Base-by-base conservation (phyloP, 805 yeast genomes). In the Zygosaccharomyces bisporus region DNA sequence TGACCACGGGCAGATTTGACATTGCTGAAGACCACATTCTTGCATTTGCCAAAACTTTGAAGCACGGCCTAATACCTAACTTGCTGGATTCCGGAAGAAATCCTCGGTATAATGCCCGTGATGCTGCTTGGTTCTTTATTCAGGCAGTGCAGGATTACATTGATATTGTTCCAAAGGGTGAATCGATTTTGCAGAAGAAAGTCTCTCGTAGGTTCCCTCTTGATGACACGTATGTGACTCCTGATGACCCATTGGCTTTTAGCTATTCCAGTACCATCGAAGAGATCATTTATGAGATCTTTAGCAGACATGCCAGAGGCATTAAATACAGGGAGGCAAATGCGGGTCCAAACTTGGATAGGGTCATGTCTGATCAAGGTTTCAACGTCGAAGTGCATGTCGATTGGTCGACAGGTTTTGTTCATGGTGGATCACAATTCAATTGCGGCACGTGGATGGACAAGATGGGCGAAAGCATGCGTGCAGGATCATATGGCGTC, bases 401-500 rank as follows among this genome's bases (percentile, higher is more conserved):
- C 35, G 97, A 91, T 62, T 91, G 97, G 97, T 57, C 70, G 0
- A 89, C 86, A 9, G 99, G 99, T 1, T 68, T 93, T 23, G 70
- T 90, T 3, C 84, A 80, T 63, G 99, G 98, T 36, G 98, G 99
- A 1, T 86, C 86, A 39, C 95, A 86, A 64, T 79, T 68, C 63
- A 91, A 91, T 61, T 91, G 99, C 70, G 99, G 99, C 17, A 93
- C 99, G 0, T 91, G 99, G 99, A 91, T 90, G 96, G 99, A 91
- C 67, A 91, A 91, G 68, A 91, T 91, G 98, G 99, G 99, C 19
- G 98, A 93, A 68, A 86, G 95, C 58, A 80, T 66, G 27, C 73
- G 67, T 44, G 96, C 98, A 0, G 83, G 84, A 1, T 82, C 80
- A 47, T 85, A 83, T 54, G 99, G 99, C n/a, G 71, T 78, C 27